Conservation (phyloP, 352 stramenopile species). For the Plasmopara muralis region DNA sequence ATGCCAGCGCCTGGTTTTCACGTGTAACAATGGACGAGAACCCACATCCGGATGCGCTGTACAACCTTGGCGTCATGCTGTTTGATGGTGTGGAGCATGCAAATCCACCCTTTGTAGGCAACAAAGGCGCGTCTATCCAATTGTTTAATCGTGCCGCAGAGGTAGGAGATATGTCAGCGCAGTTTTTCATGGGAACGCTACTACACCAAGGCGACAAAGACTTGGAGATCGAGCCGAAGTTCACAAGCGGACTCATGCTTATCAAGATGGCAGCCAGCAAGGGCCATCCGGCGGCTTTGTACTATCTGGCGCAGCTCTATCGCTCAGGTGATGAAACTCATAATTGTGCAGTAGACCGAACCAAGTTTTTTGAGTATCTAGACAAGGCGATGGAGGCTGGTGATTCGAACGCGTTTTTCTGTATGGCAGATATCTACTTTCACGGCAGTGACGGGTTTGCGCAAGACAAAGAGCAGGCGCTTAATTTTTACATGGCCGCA, state of each 20-base stretch:
- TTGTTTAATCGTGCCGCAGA: constrained; percentile 80
- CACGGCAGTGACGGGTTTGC: constrained; percentile 74
- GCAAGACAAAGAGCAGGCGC: constrained; percentile 61
- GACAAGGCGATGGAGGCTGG: constrained; percentile 50
- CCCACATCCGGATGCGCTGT: constrained; percentile 73
- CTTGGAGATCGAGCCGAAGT: constrained; percentile 54
- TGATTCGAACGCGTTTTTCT: constrained; percentile 74
- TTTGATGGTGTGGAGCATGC: constrained; percentile 69
- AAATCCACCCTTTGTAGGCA: constrained; percentile 50
- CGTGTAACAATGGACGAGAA: constrained; percentile 43
- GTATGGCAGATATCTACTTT: constrained; percentile 84
- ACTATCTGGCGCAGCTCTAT: constrained; percentile 85
- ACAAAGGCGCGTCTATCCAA: constrained; percentile 52
- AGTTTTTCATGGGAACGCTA: constrained; percentile 84
- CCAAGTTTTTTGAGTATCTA: constrained; percentile 61
- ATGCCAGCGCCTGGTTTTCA: constrained; percentile 72
- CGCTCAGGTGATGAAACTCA: constrained; percentile 59
- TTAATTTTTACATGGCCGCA: constrained; percentile 59
- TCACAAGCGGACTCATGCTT: constrained; percentile 62
- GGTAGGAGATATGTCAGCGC: constrained; percentile 63
- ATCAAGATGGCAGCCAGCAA: constrained; percentile 66
- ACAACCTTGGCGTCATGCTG: constrained; percentile 78
- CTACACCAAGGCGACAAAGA: constrained; percentile 72
- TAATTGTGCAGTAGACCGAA: constrained; percentile 35
- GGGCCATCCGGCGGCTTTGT: constrained; percentile 65